Evolutionary conservation across 768 basidiomycete genomes (phyloP).

Genomic region (Tylopilus sp.): DNA sequence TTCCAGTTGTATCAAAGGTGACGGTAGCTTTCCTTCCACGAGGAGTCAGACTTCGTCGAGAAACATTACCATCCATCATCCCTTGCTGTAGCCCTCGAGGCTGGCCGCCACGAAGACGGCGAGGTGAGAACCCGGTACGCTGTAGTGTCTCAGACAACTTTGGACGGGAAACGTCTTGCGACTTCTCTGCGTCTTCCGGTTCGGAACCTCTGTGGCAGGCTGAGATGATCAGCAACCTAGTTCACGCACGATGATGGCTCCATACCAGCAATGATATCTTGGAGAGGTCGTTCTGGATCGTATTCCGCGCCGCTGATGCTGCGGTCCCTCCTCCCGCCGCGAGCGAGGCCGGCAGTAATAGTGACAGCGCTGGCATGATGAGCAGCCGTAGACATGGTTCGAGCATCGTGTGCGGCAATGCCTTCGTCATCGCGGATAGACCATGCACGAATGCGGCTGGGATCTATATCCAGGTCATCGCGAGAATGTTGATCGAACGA

Average conservation of each 20-base stretch:
- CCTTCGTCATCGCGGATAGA: slow-evolving; percentile 67
- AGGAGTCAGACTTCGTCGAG: slow-evolving; percentile 32
- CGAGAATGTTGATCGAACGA: slow-evolving; percentile 59
- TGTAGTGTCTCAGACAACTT: slow-evolving; percentile 70
- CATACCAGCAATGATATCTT: slow-evolving; percentile 65
- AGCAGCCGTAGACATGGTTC: slow-evolving; percentile 76
- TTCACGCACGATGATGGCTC: too few relatives aligned
- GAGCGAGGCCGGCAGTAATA: slow-evolving; percentile 72
- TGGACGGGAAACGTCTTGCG: slow-evolving; percentile 47
- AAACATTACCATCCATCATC: background rate
- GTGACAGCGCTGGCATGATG: slow-evolving; percentile 91
- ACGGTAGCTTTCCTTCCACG: slow-evolving; percentile 29
- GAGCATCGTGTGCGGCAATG: slow-evolving; percentile 60
- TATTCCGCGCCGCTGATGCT: slow-evolving; percentile 78
- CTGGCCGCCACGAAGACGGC: slow-evolving; percentile 58
- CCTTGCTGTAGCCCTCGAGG: slow-evolving; percentile 22
- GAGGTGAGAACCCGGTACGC: slow-evolving; percentile 68
- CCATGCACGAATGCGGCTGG: slow-evolving; percentile 51
- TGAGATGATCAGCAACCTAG: slow-evolving; percentile 2
- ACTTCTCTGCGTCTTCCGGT: slow-evolving; percentile 44
- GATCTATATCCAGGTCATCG: slow-evolving; percentile 55
- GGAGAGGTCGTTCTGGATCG: slow-evolving; percentile 77
- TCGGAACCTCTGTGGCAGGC: slow-evolving; percentile 48
- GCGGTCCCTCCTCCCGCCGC: slow-evolving; percentile 46
- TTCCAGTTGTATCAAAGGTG: slow-evolving; percentile 26